These are phyloP conservation scores for Fremontodendron californicum DNA, from an alignment of 345 rosid species.

Conservation along the genomic window DNA sequence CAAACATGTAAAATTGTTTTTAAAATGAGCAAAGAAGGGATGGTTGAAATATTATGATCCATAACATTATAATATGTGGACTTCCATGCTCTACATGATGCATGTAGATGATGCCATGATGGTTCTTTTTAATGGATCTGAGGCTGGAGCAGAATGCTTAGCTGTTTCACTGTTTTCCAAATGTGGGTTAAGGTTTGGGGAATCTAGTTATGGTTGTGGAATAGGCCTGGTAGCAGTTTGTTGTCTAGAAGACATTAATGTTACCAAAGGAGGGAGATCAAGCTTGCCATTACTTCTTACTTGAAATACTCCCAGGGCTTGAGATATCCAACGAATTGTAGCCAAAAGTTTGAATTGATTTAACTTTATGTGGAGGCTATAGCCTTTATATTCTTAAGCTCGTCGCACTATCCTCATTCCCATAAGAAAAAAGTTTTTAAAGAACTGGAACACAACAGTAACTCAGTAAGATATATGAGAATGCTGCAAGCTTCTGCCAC, in stretches of 20 bases:
- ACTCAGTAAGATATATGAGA: not conserved
- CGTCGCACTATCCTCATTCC: not conserved
- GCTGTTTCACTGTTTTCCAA: not conserved
- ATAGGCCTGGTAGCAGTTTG: not conserved
- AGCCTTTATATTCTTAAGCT: not conserved
- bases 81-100: not conserved
- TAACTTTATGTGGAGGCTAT: not conserved
- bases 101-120: not conserved
- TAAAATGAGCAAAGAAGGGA: not conserved
- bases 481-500: constrained; percentile 1
- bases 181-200: not conserved
- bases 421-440: not conserved
- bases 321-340: not conserved
- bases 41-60: not conserved
- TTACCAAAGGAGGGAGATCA: not conserved
- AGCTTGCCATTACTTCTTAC: not conserved
- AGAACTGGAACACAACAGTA: not conserved
- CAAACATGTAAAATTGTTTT: not conserved
- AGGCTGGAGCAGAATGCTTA: not conserved
- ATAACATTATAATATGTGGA: not conserved
- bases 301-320: not conserved
- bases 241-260: not conserved
- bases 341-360: not conserved
- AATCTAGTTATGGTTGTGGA: not conserved
- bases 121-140: not conserved